Conservation (phyloP, 805 yeast species). For the Alloascoidea hylecoeti region DNA sequence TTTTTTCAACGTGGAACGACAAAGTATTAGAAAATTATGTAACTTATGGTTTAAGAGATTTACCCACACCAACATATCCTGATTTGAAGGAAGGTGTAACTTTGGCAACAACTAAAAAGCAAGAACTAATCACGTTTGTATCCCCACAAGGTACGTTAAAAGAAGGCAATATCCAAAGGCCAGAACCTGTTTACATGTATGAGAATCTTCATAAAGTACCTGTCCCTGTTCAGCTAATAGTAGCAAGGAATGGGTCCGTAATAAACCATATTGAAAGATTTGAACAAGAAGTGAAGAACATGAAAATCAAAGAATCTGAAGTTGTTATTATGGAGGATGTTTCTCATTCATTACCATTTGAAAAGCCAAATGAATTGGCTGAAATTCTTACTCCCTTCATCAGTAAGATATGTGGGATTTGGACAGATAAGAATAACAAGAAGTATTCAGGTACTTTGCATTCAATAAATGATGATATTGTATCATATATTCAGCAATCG, state of each 20-base stretch:
- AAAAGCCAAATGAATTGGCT: neutral
- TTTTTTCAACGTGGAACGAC: neutral
- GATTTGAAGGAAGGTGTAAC: neutral
- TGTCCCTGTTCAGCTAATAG: neutral
- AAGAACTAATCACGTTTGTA: neutral
- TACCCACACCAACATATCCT: neutral
- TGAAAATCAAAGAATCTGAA: neutral
- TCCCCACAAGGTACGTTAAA: neutral
- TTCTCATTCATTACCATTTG: neutral
- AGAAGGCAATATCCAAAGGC: neutral
- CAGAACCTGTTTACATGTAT: neutral
- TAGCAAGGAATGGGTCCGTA: neutral
- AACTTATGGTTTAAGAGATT: neutral
- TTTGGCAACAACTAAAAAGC: neutral
- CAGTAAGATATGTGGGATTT: too few relatives aligned
- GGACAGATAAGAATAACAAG: too few relatives aligned
- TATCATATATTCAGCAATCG: too few relatives aligned
- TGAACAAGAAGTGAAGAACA: neutral
- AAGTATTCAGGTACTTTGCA: too few relatives aligned
- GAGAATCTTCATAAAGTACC: neutral
- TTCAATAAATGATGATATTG: too few relatives aligned
- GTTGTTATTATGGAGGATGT: neutral
- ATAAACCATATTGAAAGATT: neutral
- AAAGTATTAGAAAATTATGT: neutral
- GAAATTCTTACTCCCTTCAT: too few relatives aligned